Conservation (phyloP, 768 basidiomycete genomes). For the Mycena olivaceomarginata region DNA sequence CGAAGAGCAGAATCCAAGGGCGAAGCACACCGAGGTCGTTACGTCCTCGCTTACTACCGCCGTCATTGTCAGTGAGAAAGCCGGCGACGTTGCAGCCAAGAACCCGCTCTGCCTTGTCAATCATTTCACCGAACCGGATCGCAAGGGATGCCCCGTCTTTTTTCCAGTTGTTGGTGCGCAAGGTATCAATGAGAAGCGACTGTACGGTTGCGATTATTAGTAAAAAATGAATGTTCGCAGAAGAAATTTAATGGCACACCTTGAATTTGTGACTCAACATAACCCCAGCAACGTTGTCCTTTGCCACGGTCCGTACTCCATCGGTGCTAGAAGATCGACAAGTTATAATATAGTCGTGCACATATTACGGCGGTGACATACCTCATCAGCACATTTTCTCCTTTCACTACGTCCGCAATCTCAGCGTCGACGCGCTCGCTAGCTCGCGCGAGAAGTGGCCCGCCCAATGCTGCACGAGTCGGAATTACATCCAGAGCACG, state of each 20-base stretch:
- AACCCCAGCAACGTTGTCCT: not conserved
- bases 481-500: not conserved
- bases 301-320: not conserved
- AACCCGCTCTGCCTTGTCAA: not conserved
- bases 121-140: not conserved
- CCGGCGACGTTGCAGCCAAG: not conserved
- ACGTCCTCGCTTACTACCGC: not conserved
- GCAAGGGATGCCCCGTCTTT: not conserved
- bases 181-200: not conserved
- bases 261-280: not conserved
- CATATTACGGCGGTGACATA: not conserved
- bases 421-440: not conserved
- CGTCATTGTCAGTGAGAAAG: not conserved
- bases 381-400: not conserved
- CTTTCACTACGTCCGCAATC: not conserved
- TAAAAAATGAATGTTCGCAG: not conserved
- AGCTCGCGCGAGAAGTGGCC: not conserved
- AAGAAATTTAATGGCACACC: not conserved
- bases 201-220: not conserved
- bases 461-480: not conserved
- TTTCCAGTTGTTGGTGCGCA: not conserved
- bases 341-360: too few species aligned
- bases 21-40: not conserved
- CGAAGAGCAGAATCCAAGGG: not conserved
- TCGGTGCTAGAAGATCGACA: not conserved